phyloP scores from a whole-genome alignment of 2,329 filamentous ascomycete species.

The Pseudogymnoascus sp. region DNA sequence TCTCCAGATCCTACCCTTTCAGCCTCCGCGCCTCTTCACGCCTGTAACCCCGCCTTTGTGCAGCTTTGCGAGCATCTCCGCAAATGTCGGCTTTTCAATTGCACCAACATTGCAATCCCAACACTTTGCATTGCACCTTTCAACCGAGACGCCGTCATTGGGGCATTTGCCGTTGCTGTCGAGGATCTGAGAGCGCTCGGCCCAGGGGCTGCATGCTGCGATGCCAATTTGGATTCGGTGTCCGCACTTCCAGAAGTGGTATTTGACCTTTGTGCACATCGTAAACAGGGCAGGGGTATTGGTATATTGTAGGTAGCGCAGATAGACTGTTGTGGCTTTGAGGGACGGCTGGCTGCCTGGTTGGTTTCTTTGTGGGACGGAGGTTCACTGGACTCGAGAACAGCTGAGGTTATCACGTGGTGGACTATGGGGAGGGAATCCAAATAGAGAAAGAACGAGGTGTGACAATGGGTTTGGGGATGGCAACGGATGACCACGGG shows the following conservation, averaged over 20 bases:
- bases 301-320: background rate
- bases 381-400: background rate
- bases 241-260: background rate
- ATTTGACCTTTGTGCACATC: background rate
- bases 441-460: background rate
- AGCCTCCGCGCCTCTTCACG: background rate
- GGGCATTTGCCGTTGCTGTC: background rate
- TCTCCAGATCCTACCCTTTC: background rate
- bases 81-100: background rate
- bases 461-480: background rate
- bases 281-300: background rate
- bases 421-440: background rate
- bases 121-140: background rate
- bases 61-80: background rate
- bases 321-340: background rate
- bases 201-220: background rate
- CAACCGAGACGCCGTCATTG: background rate
- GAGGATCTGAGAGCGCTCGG: constrained; percentile 1
- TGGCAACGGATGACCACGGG: background rate
- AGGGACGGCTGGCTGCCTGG: background rate
- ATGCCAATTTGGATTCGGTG: background rate
- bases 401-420: background rate
- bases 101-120: background rate
- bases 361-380: background rate
- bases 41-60: background rate